These are phyloP conservation scores for Pilasporangium apinafurcum DNA, from an alignment of 352 stramenopile genomes.

Conservation along the genomic window DNA sequence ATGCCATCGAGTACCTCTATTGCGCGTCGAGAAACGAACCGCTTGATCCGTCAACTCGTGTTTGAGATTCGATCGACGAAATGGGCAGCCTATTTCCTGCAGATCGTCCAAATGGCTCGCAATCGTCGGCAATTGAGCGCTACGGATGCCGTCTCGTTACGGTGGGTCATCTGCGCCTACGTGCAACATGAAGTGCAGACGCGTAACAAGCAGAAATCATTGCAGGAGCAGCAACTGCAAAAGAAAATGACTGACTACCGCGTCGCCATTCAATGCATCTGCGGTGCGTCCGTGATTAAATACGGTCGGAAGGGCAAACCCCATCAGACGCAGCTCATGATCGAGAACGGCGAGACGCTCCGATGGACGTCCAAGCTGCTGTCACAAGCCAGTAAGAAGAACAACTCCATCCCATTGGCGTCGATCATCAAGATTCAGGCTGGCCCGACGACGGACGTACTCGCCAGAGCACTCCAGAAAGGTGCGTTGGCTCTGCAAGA, in stretches of 20 bases:
- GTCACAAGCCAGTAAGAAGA: constrained; percentile 42
- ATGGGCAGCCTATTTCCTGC: constrained; percentile 73
- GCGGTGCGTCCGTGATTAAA: constrained; percentile 64
- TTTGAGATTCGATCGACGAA: constrained; percentile 79
- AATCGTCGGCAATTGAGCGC: constrained; percentile 17
- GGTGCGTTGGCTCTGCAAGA: constrained; percentile 48
- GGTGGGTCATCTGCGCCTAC: constrained; percentile 54
- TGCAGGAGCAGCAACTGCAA: constrained; percentile 44
- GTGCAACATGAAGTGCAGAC: constrained; percentile 38
- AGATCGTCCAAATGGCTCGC: constrained; percentile 36
- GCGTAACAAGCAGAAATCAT: constrained; percentile 33
- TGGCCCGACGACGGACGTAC: constrained; percentile 54
- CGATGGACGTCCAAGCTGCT: constrained; percentile 78
- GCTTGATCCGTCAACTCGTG: constrained; percentile 37
- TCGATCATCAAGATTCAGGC: constrained; percentile 47
- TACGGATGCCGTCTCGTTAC: constrained; percentile 37
- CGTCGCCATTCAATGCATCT: constrained; percentile 75
- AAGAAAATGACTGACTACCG: constrained; percentile 83
- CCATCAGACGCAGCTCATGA: constrained; percentile 59
- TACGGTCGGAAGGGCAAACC: constrained; percentile 78
- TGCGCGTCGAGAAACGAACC: constrained; percentile 22
- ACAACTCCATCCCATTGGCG: constrained; percentile 58
- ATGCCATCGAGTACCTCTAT: constrained; percentile 13
- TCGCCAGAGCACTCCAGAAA: constrained; percentile 64
- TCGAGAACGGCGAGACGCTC: constrained; percentile 75